Evolutionary conservation across 2,329 filamentous ascomycete genomes (phyloP).

Genomic region (Ophiostoma montium): DNA sequence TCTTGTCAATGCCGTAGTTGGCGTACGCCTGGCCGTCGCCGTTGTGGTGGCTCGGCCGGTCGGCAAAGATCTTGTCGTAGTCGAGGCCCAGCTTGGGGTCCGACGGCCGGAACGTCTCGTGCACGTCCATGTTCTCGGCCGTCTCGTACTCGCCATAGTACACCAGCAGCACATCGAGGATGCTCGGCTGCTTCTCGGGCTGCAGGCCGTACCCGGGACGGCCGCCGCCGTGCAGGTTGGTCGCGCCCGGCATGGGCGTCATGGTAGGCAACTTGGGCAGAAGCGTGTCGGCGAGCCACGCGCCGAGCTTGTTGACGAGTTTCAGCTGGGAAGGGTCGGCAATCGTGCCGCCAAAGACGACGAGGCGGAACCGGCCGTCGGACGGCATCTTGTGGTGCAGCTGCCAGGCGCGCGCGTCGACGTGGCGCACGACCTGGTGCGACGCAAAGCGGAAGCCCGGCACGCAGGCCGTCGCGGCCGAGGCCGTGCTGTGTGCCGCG

Average conservation of each 20-base stretch:
- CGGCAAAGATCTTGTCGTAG: constrained; percentile 42
- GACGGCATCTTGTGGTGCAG: constrained; percentile 40
- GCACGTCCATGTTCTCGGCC: constrained; percentile 25
- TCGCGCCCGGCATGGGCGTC: constrained; percentile 20
- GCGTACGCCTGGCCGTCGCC: constrained; percentile 36
- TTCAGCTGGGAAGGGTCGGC: not conserved
- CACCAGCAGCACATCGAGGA: constrained; percentile 45
- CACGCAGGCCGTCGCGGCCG: constrained; percentile 29
- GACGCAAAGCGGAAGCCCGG: constrained; percentile 45
- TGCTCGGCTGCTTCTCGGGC: not conserved
- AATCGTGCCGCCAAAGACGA: constrained; percentile 39
- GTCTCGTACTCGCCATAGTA: constrained; percentile 33
- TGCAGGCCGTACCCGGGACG: not conserved
- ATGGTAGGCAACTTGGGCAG: constrained; percentile 17
- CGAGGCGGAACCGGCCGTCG: constrained; percentile 44
- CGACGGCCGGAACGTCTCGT: constrained; percentile 32
- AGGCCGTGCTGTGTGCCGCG: constrained; percentile 19
- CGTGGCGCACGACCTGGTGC: constrained; percentile 46
- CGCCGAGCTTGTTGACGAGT: constrained; percentile 31
- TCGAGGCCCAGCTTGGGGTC: constrained; percentile 35
- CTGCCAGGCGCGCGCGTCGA: constrained; percentile 39
- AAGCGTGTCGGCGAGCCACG: constrained; percentile 27
- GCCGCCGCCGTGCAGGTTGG: constrained; percentile 13
- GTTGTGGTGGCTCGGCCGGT: constrained; percentile 39
- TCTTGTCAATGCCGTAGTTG: constrained; percentile 41